Base-by-base conservation (phyloP, 2,329 filamentous ascomycete genomes). In the Hymenoscyphus repandus region DNA sequence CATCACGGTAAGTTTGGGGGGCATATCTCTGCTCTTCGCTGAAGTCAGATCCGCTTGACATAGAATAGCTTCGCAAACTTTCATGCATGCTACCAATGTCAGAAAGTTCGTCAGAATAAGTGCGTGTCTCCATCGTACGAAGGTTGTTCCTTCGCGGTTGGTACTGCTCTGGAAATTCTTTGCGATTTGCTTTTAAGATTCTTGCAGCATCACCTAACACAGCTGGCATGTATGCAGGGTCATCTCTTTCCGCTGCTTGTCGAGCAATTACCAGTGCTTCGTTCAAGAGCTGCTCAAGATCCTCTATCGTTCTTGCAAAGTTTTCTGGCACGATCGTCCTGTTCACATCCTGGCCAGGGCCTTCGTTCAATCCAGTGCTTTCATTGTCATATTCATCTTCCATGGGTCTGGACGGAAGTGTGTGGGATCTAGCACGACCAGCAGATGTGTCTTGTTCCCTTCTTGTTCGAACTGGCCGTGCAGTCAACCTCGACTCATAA, bases 251-350 rank as follows among this genome's bases (percentile, higher is more conserved):
- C 9, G 64, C 58, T 44, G 65, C 65, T 49, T 66, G 57, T 41
- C 64, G 60, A 33, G 68, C 69, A 53, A 72, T 65, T 18, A 57
- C 45, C 2, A 71, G 54, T 15, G 69, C 68, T 56, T 70, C 67
- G 30, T 62, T 64, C 17, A 70, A 58, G 11, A 70, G 59, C 36
- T 54, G 52, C 52, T 69, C 67, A 20, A 70, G 58, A 47, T 67
- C 63, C 20, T 62, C 62, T 41, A 70, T 68, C 11, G 67, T 67
- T 34, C 57, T 64, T 11, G 64, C 55, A 47, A 71, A 68, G 5
- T 57, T 62, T 45, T 60, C 61, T 9, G 59, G 56, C 18, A 57
- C 51, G 40, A 59, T 27, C 22, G 17, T 34, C 31, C 13, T 33
- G 6, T 15, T 18, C 11, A 36, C 49, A 3, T 38, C 20, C 17